Base-by-base conservation (phyloP, 1,284 basidiomycete species). In the Apiotrichum mycotoxinovorans region DNA sequence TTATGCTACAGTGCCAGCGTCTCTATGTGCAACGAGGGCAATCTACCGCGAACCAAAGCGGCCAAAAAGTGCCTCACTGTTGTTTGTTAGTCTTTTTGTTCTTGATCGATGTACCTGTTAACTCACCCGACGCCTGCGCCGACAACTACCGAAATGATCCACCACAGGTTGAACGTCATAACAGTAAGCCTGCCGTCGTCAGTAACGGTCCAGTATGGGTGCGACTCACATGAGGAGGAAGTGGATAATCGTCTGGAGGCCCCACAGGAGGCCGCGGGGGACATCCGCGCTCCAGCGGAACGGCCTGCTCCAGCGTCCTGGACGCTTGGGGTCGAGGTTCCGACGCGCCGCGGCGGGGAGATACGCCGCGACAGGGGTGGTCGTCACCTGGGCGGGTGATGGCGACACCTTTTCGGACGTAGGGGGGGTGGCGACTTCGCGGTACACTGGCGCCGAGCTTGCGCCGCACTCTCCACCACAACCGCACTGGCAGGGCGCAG, bases 151-250 rank as follows among this genome's bases (percentile, higher is more conserved):
- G 61, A 50, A 38, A 76, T 60, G 57, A 74, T 68, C 60, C 71
- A 76, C 70, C 71, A 78, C 8, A 74, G 56, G 51, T 76, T 71
- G 66, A 74, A 78, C 7, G 70, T 73, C 76, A 76, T 78, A 46
- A 70, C 68, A 8, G 68, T 64, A 55, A 74, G 61, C 69, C 69
- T 71, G 50, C 10, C 14, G 27, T n/a, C n/a, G n/a, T 43, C 27
- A 55, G 58, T 27, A 2, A 7, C 25, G 14, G 14, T 9, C n/a
- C 20, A 14, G 40, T 15, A 12, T 12, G 3, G 22, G 18, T 10
- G 12, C 22, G 12, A 63, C 68, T 57, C 42, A 70, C 73, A 75
- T 75, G 48, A 75, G 60, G 9, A 66, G 46, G 49, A 70, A 74
- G 52, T 73, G 71, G 14, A 75, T 51, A 11, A 61, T 41, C 9